Percentiles rank a stretch among this genome's conserved stretches.
Conservation (phyloP, 2,329 filamentous ascomycete species). For the Cytospora leucostoma region DNA sequence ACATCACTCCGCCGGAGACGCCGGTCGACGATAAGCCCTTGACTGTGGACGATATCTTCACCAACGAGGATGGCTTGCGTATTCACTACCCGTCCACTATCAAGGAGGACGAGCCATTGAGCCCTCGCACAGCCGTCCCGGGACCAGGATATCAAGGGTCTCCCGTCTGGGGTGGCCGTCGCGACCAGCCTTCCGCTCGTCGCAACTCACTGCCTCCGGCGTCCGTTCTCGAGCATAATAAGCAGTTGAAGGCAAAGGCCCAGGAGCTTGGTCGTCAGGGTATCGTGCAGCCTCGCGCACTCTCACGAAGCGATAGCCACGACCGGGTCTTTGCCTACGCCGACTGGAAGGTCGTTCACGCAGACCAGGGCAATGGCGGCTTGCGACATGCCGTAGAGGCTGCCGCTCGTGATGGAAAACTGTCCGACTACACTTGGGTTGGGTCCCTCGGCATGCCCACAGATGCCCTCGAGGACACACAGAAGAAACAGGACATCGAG, state of each 20-base stretch:
- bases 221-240: slow-evolving; percentile 70
- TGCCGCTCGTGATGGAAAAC: slow-evolving; percentile 66
- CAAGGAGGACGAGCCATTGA: slow-evolving; percentile 37
- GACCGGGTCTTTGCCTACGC: slow-evolving; percentile 74
- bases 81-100: slow-evolving; percentile 52
- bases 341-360: slow-evolving; percentile 79
- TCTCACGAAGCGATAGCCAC: slow-evolving; percentile 61
- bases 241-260: slow-evolving; percentile 56
- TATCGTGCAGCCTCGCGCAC: slow-evolving; percentile 54
- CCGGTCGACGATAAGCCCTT: slow-evolving; percentile 48
- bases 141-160: slow-evolving; percentile 77
- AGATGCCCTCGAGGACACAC: slow-evolving; percentile 73
- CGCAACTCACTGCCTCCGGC: slow-evolving; percentile 74
- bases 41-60: slow-evolving; percentile 50
- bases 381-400: slow-evolving; percentile 86
- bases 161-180: slow-evolving; percentile 72
- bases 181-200: slow-evolving; percentile 77
- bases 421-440: slow-evolving; percentile 82
- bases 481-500: slow-evolving; percentile 80
- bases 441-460: slow-evolving; percentile 94
- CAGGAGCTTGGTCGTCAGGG: slow-evolving; percentile 59
- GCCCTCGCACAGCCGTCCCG: slow-evolving; percentile 55
- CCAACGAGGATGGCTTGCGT: slow-evolving; percentile 59
- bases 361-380: slow-evolving; percentile 90
- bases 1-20: slow-evolving; percentile 58